phyloP scores from a whole-genome alignment of 371 early-diverging fungal species.

The Apophysomyces sp. region DNA sequence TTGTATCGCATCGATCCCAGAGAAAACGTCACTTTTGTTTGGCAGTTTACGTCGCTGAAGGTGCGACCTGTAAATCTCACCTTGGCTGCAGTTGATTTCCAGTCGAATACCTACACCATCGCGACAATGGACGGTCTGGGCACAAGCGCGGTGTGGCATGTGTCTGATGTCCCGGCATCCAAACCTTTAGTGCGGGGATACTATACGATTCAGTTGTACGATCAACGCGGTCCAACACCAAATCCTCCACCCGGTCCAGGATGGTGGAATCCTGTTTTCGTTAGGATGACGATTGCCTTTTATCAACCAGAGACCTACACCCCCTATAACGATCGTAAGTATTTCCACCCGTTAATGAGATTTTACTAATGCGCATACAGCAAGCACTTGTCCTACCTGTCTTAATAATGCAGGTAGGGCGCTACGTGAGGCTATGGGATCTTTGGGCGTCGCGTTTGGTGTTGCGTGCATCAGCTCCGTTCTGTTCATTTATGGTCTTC shows the following conservation, averaged over 20 bases:
- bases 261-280: slow-evolving; percentile 30
- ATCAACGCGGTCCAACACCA: slow-evolving; percentile 47
- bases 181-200: slow-evolving; percentile 45
- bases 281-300: slow-evolving; percentile 39
- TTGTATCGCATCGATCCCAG: slow-evolving; percentile 36
- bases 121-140: slow-evolving; percentile 31
- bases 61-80: slow-evolving; percentile 47
- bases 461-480: slow-evolving; percentile 37
- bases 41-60: slow-evolving; percentile 36
- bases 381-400: slow-evolving; percentile 41
- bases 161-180: slow-evolving; percentile 35
- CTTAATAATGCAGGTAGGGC: slow-evolving; percentile 37
- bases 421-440: slow-evolving; percentile 22
- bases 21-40: slow-evolving; percentile 48
- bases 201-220: slow-evolving; percentile 45
- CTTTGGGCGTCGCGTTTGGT: slow-evolving; percentile 32
- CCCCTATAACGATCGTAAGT: slow-evolving; percentile 27
- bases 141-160: slow-evolving; percentile 46
- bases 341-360: neutral
- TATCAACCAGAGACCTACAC: slow-evolving; percentile 37
- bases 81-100: slow-evolving; percentile 43
- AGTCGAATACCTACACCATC: slow-evolving; percentile 41
- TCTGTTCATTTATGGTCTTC: slow-evolving; percentile 32
- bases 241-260: slow-evolving; percentile 26
- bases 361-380: slow-evolving; percentile 12